These are phyloP conservation scores for Penicillium sp. DNA, from an alignment of 2,329 filamentous ascomycete species.

Conservation along the genomic window DNA sequence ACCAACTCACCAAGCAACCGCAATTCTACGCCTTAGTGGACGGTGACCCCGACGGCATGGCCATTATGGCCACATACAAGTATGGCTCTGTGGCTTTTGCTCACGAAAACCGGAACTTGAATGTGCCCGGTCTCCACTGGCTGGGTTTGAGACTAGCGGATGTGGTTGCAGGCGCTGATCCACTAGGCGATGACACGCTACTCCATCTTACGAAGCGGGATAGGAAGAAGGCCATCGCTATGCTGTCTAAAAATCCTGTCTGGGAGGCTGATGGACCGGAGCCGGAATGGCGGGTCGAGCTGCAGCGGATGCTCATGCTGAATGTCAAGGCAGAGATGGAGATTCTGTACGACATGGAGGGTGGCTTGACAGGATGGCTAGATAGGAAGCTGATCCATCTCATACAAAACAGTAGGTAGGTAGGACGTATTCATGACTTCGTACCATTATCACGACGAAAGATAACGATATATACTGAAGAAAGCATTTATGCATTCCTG, in stretches of 20 bases:
- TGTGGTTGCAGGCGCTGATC: constrained; percentile 25
- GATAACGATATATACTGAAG: too few species aligned
- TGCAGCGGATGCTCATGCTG: constrained; percentile 55
- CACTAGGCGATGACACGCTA: constrained; percentile 17
- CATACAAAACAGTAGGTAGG: constrained; percentile 2
- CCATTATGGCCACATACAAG: constrained; percentile 56
- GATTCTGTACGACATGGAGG: constrained; percentile 39
- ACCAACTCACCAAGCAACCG: too few species aligned
- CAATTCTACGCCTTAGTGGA: constrained; percentile 50
- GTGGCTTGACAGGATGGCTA: constrained; percentile 25
- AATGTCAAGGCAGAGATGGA: constrained; percentile 57
- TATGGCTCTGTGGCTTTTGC: constrained; percentile 52
- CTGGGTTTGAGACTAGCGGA: constrained; percentile 47
- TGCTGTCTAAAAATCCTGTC: constrained; percentile 43
- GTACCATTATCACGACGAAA: too few species aligned
- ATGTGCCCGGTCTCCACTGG: constrained; percentile 46
- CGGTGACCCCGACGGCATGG: constrained; percentile 54
- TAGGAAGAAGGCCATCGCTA: constrained; percentile 46
- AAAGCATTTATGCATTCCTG: too few species aligned
- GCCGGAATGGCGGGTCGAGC: constrained; percentile 41
- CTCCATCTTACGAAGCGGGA: constrained; percentile 48
- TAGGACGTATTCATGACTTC: too few species aligned
- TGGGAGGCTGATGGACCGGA: constrained; percentile 40
- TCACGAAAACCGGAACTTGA: constrained; percentile 47
- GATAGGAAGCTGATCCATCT: too few species aligned